Conservation (phyloP, 2,329 filamentous ascomycete genomes). For the Nigrograna mackinnonii region DNA sequence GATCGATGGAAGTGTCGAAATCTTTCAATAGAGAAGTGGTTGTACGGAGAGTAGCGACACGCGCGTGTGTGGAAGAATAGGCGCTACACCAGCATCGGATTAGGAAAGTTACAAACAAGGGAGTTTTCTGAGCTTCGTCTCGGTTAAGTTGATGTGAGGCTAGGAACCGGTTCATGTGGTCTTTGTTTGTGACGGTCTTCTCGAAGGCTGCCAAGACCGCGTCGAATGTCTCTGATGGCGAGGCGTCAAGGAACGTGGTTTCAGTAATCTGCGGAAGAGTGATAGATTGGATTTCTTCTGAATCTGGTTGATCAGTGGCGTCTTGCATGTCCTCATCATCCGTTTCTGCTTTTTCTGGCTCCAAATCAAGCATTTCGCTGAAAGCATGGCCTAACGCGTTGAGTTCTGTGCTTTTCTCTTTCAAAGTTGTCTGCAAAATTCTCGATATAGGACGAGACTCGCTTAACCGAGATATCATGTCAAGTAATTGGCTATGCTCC, state of each 20-base stretch:
- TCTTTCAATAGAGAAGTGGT: constrained; percentile 32
- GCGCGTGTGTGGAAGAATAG: constrained; percentile 69
- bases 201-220: constrained; percentile 31
- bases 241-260: constrained; percentile 28
- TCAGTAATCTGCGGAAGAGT: constrained; percentile 27
- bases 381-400: constrained; percentile 57
- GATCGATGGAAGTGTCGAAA: constrained; percentile 58
- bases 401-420: constrained; percentile 71
- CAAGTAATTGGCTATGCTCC: constrained; percentile 32
- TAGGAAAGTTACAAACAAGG: constrained; percentile 76
- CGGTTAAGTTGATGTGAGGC: constrained; percentile 59
- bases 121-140: constrained; percentile 59
- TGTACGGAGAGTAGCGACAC: constrained; percentile 70
- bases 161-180: constrained; percentile 49
- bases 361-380: constrained; percentile 15
- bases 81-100: constrained; percentile 73
- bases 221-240: constrained; percentile 27
- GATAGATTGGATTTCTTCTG: constrained; percentile 12
- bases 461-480: constrained; percentile 32
- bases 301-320: constrained; percentile 50
- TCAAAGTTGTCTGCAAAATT: constrained; percentile 69
- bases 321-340: constrained; percentile 55
- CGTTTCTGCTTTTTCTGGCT: constrained; percentile 13
- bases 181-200: constrained; percentile 24
- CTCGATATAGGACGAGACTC: constrained; percentile 45